Conservation (phyloP, 257 asterid species). For the Nicotiana attenuata region DNA sequence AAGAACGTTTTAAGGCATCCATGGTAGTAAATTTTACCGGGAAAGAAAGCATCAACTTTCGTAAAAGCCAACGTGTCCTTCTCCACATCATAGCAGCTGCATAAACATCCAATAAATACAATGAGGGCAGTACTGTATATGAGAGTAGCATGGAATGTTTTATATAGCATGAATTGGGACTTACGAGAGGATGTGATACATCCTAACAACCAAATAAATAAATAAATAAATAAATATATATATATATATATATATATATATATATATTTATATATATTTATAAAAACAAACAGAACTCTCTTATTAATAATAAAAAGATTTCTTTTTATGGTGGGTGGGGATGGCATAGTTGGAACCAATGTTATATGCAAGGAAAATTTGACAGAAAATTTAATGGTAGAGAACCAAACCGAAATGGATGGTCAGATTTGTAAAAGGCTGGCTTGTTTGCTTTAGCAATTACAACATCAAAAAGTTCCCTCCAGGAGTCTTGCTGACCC, state of each 20-base stretch:
- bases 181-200: not conserved
- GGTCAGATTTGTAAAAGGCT: slow-evolving; percentile 94
- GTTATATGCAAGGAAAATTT: not conserved
- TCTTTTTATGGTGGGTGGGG: not conserved
- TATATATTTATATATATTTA: too few species aligned
- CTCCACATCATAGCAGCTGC: slow-evolving; percentile 85
- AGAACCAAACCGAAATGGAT: slow-evolving; percentile 75
- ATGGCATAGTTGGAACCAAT: slow-evolving; percentile 4
- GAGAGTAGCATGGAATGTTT: not conserved
- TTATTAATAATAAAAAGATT: not conserved
- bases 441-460: slow-evolving; percentile 98
- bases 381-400: slow-evolving; percentile 4
- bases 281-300: not conserved
- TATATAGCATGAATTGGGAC: not conserved
- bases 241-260: too few species aligned
- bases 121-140: not conserved
- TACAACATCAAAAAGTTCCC: slow-evolving; percentile 93
- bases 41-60: slow-evolving; percentile 83
- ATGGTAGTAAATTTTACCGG: slow-evolving; percentile 74
- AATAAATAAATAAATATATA: too few species aligned
- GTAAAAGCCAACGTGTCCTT: slow-evolving; percentile 80
- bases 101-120: slow-evolving; percentile 12
- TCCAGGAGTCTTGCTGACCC: slow-evolving; percentile 83
- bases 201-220: not conserved
- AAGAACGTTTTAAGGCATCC: slow-evolving; percentile 93